Percentiles rank a stretch among this genome's conserved stretches.
phyloP scores from a whole-genome alignment of 208 protist species.

The Trypanosoma congolense region DNA sequence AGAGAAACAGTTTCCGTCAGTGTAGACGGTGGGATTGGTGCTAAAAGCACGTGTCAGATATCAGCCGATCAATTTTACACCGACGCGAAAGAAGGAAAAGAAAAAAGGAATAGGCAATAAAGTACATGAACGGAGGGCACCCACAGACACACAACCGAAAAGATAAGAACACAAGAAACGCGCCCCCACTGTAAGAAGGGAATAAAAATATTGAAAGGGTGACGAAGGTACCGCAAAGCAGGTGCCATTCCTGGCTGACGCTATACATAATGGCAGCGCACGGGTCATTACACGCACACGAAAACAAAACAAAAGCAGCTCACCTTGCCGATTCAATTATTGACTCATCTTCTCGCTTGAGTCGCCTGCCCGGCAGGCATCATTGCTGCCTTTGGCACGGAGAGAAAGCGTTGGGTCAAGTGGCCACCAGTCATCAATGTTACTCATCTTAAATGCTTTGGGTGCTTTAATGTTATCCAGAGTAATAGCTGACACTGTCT shows the following conservation, averaged over 20 bases:
- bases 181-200: not conserved
- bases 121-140: not conserved
- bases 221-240: not conserved
- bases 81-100: too few relatives aligned
- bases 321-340: too few relatives aligned
- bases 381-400: slow-evolving; percentile 18
- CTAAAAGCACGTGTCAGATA: too few relatives aligned
- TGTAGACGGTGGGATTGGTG: too few relatives aligned
- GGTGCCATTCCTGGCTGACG: too few relatives aligned
- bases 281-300: not conserved
- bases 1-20: too few relatives aligned
- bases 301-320: slow-evolving; percentile 5
- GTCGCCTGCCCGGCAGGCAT: too few relatives aligned
- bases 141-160: not conserved
- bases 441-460: slow-evolving; percentile 74
- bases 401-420: slow-evolving; percentile 43
- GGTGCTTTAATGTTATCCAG: slow-evolving; percentile 25
- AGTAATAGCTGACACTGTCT: slow-evolving; percentile 19
- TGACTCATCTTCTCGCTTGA: too few relatives aligned
- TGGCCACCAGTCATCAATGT: slow-evolving; percentile 70
- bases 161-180: slow-evolving; percentile 7
- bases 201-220: too few relatives aligned
- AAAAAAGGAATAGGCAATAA: too few relatives aligned
- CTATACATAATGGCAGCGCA: not conserved
- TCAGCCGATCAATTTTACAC: too few relatives aligned